Evolutionary conservation across 768 basidiomycete genomes (phyloP), one percentile per base, ranked within the genome.

Genomic region (Leucocoprinus sp.): DNA sequence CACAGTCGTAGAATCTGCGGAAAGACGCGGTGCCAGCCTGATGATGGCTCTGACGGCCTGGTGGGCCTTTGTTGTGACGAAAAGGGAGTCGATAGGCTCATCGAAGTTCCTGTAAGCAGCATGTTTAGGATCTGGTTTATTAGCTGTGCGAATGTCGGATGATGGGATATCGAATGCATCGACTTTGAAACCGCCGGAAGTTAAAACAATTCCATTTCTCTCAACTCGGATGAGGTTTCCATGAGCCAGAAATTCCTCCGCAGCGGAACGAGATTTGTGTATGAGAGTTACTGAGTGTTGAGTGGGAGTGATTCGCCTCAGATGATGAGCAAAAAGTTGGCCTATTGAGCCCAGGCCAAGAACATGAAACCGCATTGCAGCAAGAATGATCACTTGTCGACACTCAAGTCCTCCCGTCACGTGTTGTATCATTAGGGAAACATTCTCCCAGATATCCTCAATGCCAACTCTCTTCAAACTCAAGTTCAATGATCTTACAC

Each of bases 321-420:
- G 75, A 60, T 93, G 76, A 60, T 84, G 78, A 12, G 92, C 75
- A 52, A 97, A 52, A 48, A 97, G 78, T 22, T 79, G 78, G 44
- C 93, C 93, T 51, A 95, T 76, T 35, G 90, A 74, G 39, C 91
- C 91, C 33, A 91, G 62, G 54, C 92, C 91, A 51, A 88, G 71
- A 52, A 87, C 57, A 66, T 87, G 82, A 58, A 84, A 74, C 51
- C 74, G 81, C 84, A 89, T 86, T 23, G 37, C 24, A 37, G n/a
- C n/a, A n/a, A n/a, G n/a, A 8, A 12, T 14, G n/a, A 6, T 5
- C 8, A 14, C 24, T 15, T 17, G 17, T 8, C 33, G 14, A 34
- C 14, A 5, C 4, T 15, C 28, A 19, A 24, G 3, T 40, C 27
- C 15, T 18, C 26, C 28, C 18, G 22, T 39, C 41, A 43, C 27